Conservation (phyloP, 2,329 filamentous ascomycete genomes). For the Clarireedia hainanense region DNA sequence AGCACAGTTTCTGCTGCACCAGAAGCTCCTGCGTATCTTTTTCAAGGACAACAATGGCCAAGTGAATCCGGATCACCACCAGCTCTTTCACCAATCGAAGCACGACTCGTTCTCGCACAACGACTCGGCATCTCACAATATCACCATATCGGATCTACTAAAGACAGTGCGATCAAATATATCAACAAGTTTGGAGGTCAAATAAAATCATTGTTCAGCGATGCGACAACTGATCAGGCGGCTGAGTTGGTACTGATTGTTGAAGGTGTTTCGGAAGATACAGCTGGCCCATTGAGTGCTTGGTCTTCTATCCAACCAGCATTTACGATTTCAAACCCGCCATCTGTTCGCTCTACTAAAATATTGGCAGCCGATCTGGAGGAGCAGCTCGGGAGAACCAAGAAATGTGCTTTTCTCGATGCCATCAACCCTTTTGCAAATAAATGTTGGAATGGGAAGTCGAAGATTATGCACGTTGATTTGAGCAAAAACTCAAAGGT, state of each 20-base stretch:
- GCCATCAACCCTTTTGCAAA: conserved; percentile 25
- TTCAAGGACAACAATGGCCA: conserved; percentile 26
- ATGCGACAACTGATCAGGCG: conserved; percentile 17
- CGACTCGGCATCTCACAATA: conserved; percentile 40
- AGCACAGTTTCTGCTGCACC: conserved; percentile 31
- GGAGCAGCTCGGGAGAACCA: conserved; percentile 18
- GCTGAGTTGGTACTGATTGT: conserved; percentile 52
- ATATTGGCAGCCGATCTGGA: conserved; percentile 28
- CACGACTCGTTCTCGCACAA: conserved; percentile 51
- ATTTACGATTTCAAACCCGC: conserved; percentile 43
- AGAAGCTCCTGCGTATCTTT: conserved; percentile 46
- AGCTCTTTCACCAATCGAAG: conserved; percentile 37
- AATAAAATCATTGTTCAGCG: conserved; percentile 43
- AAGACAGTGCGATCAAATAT: conserved; percentile 38
- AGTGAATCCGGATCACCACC: conserved; percentile 40
- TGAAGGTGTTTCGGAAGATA: conserved; percentile 44
- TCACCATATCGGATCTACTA: conserved; percentile 37
- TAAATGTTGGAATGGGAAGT: conserved; percentile 31
- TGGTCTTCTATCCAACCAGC: conserved; percentile 34
- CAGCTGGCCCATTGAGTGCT: conserved; percentile 36
- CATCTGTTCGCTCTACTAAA: conserved; percentile 28
- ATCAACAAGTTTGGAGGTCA: conserved; percentile 54
- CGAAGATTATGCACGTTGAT: conserved; percentile 23
- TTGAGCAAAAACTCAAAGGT: conserved; percentile 19
- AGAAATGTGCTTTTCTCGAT: conserved; percentile 21